A percentile compares a stretch with the other conserved stretches of the same genome.
Evolutionary conservation across 345 rosid species (phyloP).

Genomic region (Pelargonium nanum): DNA sequence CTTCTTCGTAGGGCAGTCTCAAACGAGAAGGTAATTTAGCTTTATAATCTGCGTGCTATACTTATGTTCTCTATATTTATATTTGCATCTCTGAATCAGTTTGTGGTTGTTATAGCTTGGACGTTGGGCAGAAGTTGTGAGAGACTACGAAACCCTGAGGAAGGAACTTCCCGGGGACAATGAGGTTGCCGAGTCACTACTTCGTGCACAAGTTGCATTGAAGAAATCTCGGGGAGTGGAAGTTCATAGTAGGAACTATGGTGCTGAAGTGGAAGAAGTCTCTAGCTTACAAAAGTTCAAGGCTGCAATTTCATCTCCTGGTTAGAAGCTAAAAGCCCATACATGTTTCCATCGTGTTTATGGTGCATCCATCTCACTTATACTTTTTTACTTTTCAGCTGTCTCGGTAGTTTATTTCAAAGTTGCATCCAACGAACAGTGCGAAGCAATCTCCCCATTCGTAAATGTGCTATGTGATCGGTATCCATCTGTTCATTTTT

Average conservation of each 20-base stretch:
- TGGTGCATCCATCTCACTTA: background rate
- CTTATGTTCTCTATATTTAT: background rate
- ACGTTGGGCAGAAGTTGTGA: conserved; percentile 74
- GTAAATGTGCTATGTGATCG: conserved; percentile 26
- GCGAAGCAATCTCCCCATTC: conserved; percentile 30
- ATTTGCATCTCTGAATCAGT: background rate
- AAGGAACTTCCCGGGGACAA: conserved; percentile 75
- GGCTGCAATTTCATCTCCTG: conserved; percentile 45
- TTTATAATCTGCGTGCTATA: background rate
- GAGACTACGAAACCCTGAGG: conserved; percentile 70
- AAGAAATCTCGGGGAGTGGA: conserved; percentile 41
- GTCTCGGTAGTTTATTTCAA: conserved; percentile 24
- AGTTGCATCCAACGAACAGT: conserved; percentile 21
- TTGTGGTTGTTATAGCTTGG: conserved; percentile 36
- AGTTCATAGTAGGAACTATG: conserved; percentile 28
- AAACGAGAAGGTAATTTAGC: conserved; percentile 56
- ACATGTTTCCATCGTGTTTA: background rate
- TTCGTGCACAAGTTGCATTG: conserved; percentile 52
- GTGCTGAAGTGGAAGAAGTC: conserved; percentile 41
- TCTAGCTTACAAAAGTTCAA: conserved; percentile 47
- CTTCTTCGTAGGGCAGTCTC: conserved; percentile 86
- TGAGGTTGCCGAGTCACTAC: conserved; percentile 61
- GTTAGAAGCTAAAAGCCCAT: conserved; percentile 19
- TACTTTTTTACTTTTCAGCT: conserved; percentile 17
- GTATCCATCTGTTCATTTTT: conserved; percentile 27